Base-by-base conservation (phyloP, 495 filamentous ascomycete genomes). In the Penicillium cinerascens region DNA sequence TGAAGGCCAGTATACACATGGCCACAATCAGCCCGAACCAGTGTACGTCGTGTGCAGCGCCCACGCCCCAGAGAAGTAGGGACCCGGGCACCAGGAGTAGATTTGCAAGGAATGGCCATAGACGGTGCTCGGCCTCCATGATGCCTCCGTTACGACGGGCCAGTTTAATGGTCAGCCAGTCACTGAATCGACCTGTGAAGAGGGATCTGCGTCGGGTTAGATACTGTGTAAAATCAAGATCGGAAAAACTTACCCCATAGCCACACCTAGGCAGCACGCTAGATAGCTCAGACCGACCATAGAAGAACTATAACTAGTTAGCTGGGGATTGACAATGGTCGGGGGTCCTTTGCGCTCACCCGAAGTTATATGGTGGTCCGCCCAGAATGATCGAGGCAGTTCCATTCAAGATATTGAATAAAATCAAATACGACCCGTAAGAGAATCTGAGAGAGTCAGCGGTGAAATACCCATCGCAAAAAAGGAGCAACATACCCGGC, bases 41-140 rank as follows among this genome's bases (percentile, higher is more conserved):
- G 45, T 82, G 81, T 4, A 85, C 64, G 6, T 73, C 57, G 42
- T 82, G 79, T 0, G 83, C 83, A 7, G 83, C 82, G 10, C 84
- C 84, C 5, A 87, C 82, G n/a, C 85, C 84, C 83, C 83, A 88
- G 0, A 87, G 75, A 5, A 87, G 72, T 0, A 86, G 63, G 0
- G 81, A 80, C 0, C 65, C 68, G 0, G 84, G 84, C 3, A 85
- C 74, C 9, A 82, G 64, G 22, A 87, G 18, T 0, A 83, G 51
- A 26, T 78, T 80, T 6, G 77, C 64, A 0, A 67, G 39, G 56
- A 87, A 85, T 1, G 84, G 78, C 82, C 83, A 87, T 2, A 87
- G 72, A 15, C 82, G 77, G 43, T 82, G 73, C 58, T 87, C 83
- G 1, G 83, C 72, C 56, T 86, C 82, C 66, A 82, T 78, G 38